phyloP scores from a whole-genome alignment of 139 green algal genomes.

The Tetradesmus obliquus region DNA sequence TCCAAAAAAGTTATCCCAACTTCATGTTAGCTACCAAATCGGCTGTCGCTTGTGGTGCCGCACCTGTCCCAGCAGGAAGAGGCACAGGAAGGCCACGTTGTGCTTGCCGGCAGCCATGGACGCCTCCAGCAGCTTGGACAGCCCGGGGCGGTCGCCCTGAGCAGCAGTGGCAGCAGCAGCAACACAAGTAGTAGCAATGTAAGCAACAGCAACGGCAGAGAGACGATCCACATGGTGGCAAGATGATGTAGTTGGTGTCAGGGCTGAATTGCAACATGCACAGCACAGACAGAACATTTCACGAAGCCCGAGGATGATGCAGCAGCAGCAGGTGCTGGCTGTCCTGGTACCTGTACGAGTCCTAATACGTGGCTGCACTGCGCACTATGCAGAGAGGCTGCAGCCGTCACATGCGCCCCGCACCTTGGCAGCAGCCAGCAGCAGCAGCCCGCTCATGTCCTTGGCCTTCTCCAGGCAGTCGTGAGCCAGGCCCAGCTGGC shows the following conservation, averaged over 20 bases:
- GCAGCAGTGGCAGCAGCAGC: slow-evolving; percentile 87
- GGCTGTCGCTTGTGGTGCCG: background rate
- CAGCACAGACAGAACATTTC: background rate
- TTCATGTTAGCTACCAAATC: background rate
- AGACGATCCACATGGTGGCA: too few species aligned
- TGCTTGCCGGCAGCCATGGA: slow-evolving; percentile 71
- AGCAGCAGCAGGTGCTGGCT: background rate
- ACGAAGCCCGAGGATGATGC: background rate
- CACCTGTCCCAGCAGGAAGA: slow-evolving; percentile 87
- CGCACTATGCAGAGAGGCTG: too few species aligned
- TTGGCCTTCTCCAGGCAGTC: slow-evolving; percentile 79
- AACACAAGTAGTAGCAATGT: background rate
- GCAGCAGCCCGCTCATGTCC: slow-evolving; percentile 92
- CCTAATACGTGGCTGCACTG: too few species aligned
- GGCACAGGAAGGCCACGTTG: slow-evolving; percentile 93
- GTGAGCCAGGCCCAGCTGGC: slow-evolving; percentile 78
- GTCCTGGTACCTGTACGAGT: too few species aligned
- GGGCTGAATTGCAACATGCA: too few species aligned
- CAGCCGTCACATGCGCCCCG: background rate
- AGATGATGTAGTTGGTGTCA: too few species aligned
- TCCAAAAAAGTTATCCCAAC: too few species aligned
- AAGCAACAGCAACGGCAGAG: background rate
- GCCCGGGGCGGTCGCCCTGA: slow-evolving; percentile 59
- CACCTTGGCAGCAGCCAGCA: slow-evolving; percentile 77
- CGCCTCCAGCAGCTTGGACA: slow-evolving; percentile 57